Percentiles rank a stretch among this genome's conserved stretches.
Conservation (phyloP, 768 basidiomycete genomes). For the Cyathus striatus region DNA sequence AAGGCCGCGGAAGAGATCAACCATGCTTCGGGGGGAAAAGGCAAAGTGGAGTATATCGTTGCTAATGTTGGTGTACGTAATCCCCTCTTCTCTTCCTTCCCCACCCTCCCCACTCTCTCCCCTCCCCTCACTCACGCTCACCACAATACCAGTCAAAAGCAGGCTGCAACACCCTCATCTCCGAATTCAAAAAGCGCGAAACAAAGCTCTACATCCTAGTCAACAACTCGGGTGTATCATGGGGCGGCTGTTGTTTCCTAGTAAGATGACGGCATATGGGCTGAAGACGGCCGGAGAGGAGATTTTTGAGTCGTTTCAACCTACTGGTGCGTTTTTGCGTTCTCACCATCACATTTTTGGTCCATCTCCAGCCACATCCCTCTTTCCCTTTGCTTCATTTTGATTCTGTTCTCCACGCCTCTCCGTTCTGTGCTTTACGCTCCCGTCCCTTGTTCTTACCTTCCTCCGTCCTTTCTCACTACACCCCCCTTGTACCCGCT, state of each 20-base stretch:
- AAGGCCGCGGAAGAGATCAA: too few species aligned
- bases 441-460: too few species aligned
- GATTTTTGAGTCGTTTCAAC: slow-evolving; percentile 47
- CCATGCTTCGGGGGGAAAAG: too few species aligned
- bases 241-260: slow-evolving; percentile 81
- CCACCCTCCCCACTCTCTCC: neutral
- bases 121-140: neutral
- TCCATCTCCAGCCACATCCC: too few species aligned
- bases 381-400: too few species aligned
- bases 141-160: slow-evolving; percentile 51
- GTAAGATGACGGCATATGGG: slow-evolving; percentile 80
- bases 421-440: too few species aligned
- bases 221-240: slow-evolving; percentile 78
- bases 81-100: too few species aligned
- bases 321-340: slow-evolving; percentile 61
- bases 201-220: slow-evolving; percentile 75
- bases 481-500: too few species aligned
- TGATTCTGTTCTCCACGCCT: too few species aligned
- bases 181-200: slow-evolving; percentile 65
- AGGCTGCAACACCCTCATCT: slow-evolving; percentile 70
- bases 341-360: too few species aligned
- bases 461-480: too few species aligned
- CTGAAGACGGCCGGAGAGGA: slow-evolving; percentile 52
- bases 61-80: slow-evolving; percentile 66
- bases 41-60: slow-evolving; percentile 67